Evolutionary conservation across 768 basidiomycete species (phyloP), one percentile per base, ranked within the genome.

Genomic region (Tulasnella sp.): DNA sequence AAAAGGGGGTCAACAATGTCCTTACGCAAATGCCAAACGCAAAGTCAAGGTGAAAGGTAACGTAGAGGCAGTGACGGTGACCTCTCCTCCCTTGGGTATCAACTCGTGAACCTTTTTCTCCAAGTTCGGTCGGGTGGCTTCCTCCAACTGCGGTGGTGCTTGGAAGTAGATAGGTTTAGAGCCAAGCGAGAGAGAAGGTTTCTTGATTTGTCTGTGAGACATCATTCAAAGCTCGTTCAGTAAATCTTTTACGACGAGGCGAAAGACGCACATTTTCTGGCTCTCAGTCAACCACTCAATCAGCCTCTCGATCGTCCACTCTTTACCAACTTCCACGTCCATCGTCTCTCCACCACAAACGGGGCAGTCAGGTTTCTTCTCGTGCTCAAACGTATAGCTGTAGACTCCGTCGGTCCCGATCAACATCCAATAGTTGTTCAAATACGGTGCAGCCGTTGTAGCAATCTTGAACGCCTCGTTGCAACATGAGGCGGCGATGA

Each of bases 401-500:
- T 99, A 99, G 14, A 99, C 90, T 34, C 95, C 93, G 76, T 98
- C 96, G 12, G 96, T 98, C 44, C 98, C 98, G 80, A 97, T 96
- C 79, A 99, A 89, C 96, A 98, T 96, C 86, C 99, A 98, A 85
- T 99, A 99, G 85, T 98, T 98, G 86, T 97, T 94, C 77, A 99
- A 88, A 84, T 92, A 97, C 6, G 96, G 95, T 0, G 97, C 97
- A 34, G 94, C 95, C 81, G 92, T 94, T 0, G 98, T 99, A 34
- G 95, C 97, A 80, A 99, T 95, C 86, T 99, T 99, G 88, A 99
- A 97, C 21, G 98, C 98, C 86, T 99, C 98, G 83, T 98, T 99
- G 84, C 97, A 99, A 86, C 97, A 99, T 2, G 97, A 94, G 52
- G 97, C 97, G 73, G 98, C 94, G 80, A 99, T 96, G 84, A 99